Base-by-base conservation (phyloP, 352 stramenopile species). In the Pythium oligandrum region DNA sequence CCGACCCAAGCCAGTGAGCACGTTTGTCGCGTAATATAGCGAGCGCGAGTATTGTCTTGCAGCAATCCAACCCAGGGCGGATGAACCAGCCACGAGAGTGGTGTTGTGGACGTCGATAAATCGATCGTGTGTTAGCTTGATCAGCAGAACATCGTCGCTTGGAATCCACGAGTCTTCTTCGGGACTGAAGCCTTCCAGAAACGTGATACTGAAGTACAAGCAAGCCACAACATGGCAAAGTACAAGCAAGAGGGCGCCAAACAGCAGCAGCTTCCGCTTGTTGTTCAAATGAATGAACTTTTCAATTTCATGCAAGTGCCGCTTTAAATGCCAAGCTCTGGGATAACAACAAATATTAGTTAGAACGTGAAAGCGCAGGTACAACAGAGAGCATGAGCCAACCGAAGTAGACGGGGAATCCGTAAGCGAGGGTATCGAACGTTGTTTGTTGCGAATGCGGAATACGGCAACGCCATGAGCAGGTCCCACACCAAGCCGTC, bases 211-310 rank as follows among this genome's bases (percentile, higher is more conserved):
- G 37, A 75, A 78, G 51, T 75, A 62, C 7, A 73, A 32, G 26
- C 78, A 88, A 0, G 63, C 69, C 4, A 88, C 73, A 4, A 88
- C 40, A 17, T 88, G 78, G 44, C 74, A 79, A 32, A 86, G 61
- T 69, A 86, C 65, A 7, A 83, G 68, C 9, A 75, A 55, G 4
- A 72, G 53, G 5, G 71, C 7, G 0, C 73, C 69, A 30, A 86
- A 70, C 3, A 85, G 53, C 30, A 76, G 38, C 1, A 85, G 48
- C 12, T 73, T 73, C 6, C 66, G 59, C 39, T 68, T 78, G 42
- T 53, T 76, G 51, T 66, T 83, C 30, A 77, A 57, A 31, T 78
- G 64, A 37, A 73, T 51, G 10, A 82, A 71, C 35, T 73, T 63
- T 32, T 75, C 70, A 0, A 83, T 50, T 37, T 76, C 69, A 6